Evolutionary conservation across 1,284 basidiomycete species (phyloP).

Genomic region (Apiotrichum sp.): DNA sequence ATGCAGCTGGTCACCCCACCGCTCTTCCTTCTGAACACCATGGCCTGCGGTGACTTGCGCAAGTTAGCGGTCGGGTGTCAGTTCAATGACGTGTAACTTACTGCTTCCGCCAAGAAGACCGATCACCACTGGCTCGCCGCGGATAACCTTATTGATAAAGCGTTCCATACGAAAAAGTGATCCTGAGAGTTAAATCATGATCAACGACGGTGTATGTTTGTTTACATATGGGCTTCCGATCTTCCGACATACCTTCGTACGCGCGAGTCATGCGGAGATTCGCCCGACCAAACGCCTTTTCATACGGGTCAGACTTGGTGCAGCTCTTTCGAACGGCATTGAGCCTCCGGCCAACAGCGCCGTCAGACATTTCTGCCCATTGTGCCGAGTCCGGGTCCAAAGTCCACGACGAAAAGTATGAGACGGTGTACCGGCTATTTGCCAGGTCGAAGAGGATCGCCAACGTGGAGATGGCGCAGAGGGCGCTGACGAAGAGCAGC

Average conservation of each 20-base stretch:
- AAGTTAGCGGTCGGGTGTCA: background rate
- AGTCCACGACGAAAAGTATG: too few relatives aligned
- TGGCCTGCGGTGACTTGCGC: constrained; percentile 42
- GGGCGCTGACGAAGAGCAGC: too few relatives aligned
- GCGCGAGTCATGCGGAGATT: constrained; percentile 35
- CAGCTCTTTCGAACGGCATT: constrained; percentile 10
- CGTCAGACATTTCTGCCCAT: background rate
- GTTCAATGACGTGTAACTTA: constrained; percentile 13
- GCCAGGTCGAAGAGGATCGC: too few relatives aligned
- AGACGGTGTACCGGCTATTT: too few relatives aligned
- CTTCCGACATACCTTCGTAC: constrained; percentile 33
- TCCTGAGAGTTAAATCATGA: constrained; percentile 14
- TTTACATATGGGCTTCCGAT: constrained; percentile 4
- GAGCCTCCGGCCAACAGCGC: background rate
- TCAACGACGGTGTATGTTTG: too few relatives aligned
- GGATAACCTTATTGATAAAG: constrained; percentile 34
- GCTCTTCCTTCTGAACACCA: constrained; percentile 30
- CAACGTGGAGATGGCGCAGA: too few relatives aligned
- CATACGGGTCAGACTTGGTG: constrained; percentile 23
- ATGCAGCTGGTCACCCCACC: constrained; percentile 35
- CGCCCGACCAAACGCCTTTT: constrained; percentile 32
- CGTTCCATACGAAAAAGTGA: constrained; percentile 27
- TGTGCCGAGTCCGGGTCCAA: background rate
- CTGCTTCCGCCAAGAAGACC: constrained; percentile 43
- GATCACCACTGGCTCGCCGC: constrained; percentile 36